Percentiles rank a stretch among this genome's conserved stretches.
Conservation (phyloP, 2,329 filamentous ascomycete genomes). For the Chrysoporthe deuterocubensis region DNA sequence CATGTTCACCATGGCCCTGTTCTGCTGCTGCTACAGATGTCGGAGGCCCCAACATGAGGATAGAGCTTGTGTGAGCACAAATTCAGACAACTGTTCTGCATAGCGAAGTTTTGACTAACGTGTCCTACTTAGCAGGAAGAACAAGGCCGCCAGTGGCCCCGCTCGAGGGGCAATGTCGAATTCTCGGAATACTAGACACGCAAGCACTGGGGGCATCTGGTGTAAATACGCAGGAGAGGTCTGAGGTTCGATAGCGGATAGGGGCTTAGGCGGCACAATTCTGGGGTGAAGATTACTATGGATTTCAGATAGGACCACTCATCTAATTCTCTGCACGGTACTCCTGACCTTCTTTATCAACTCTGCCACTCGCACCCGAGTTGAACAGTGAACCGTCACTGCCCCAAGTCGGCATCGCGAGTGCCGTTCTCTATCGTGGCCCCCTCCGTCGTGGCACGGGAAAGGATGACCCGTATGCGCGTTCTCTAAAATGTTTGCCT, state of each 20-base stretch:
- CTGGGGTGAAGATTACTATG: not conserved
- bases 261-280: too few relatives aligned
- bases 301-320: not conserved
- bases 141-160: not conserved
- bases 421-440: too few relatives aligned
- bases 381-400: not conserved
- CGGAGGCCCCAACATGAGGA: not conserved
- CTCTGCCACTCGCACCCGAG: not conserved
- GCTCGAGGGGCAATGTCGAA: not conserved
- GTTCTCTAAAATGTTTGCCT: not conserved
- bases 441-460: not conserved
- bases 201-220: not conserved
- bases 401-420: not conserved
- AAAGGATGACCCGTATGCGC: not conserved
- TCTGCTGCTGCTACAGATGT: slow-evolving; percentile 19
- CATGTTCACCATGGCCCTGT: not conserved
- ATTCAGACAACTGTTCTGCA: not conserved
- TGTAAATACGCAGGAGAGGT: not conserved
- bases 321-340: not conserved
- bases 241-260: not conserved
- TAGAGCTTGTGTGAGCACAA: not conserved
- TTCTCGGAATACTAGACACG: not conserved
- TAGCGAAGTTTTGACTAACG: too few relatives aligned
- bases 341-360: too few relatives aligned
- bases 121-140: not conserved